Evolutionary conservation across 495 filamentous ascomycete genomes (phyloP).

Genomic region (Staphylotrichum longicolle): DNA sequence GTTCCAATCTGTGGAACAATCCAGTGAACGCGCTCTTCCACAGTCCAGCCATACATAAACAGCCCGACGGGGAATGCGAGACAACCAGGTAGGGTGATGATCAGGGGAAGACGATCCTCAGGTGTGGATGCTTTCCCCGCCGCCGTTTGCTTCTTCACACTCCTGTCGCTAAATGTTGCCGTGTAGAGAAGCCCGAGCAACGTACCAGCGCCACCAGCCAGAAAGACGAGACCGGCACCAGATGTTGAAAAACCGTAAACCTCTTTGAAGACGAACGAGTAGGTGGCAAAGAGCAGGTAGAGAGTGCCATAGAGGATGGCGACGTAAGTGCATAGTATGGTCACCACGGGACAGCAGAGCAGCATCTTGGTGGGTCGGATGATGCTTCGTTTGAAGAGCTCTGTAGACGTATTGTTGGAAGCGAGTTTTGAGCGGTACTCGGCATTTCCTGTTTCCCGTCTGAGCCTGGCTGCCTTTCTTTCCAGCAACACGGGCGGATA

Average conservation of each 20-base stretch:
- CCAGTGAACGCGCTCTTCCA: not conserved
- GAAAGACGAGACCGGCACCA: constrained; percentile 1
- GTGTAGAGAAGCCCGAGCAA: not conserved
- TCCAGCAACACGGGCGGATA: constrained; percentile 1
- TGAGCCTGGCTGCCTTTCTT: not conserved
- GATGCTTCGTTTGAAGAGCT: constrained; percentile 5
- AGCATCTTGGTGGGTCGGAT: constrained; percentile 1
- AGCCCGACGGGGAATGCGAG: not conserved
- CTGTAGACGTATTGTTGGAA: not conserved
- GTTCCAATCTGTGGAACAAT: not conserved
- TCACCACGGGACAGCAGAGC: not conserved
- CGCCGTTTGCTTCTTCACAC: not conserved
- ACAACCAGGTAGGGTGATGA: not conserved
- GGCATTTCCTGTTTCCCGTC: not conserved
- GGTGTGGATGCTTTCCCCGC: not conserved
- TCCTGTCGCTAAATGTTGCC: not conserved
- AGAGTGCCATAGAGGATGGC: constrained; percentile 3
- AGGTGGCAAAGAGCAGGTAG: constrained; percentile 9
- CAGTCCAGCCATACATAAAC: constrained; percentile 1
- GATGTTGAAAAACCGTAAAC: not conserved
- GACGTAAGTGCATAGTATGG: constrained; percentile 1
- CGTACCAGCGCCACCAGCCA: not conserved
- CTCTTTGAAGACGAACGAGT: constrained; percentile 6
- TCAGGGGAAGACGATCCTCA: not conserved
- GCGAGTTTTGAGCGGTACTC: not conserved